phyloP scores from a whole-genome alignment of 768 basidiomycete genomes.

The Roridomyces roridus region DNA sequence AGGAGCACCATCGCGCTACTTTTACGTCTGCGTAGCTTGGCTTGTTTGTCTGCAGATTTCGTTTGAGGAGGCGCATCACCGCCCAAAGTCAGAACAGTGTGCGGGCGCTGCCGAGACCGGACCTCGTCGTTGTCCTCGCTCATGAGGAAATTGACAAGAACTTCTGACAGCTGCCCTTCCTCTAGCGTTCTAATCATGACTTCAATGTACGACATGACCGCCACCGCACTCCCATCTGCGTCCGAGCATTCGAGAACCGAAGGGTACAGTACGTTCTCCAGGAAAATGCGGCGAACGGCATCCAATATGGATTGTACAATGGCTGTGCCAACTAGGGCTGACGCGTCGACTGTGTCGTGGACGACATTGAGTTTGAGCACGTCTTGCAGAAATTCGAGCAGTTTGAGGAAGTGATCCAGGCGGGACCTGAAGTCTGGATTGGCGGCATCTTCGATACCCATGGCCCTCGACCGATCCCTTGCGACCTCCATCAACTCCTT shows the following conservation, averaged over 20 bases:
- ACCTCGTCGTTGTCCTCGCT: conserved; percentile 84
- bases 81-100: conserved; percentile 53
- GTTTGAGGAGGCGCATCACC: conserved; percentile 41
- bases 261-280: conserved; percentile 93
- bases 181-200: conserved; percentile 81
- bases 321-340: conserved; percentile 74
- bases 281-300: conserved; percentile 83
- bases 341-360: conserved; percentile 59
- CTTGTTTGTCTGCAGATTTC: conserved; percentile 44
- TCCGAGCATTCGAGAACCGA: conserved; percentile 94
- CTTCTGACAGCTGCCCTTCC: conserved; percentile 68
- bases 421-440: conserved; percentile 78
- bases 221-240: conserved; percentile 92
- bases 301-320: conserved; percentile 86
- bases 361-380: conserved; percentile 73
- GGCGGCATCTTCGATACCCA: conserved; percentile 80
- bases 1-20: conserved; percentile 93
- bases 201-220: conserved; percentile 95
- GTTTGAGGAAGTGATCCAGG: conserved; percentile 87
- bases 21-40: conserved; percentile 66
- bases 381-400: conserved; percentile 92
- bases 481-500: conserved; percentile 54
- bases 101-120: conserved; percentile 45
- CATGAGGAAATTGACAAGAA: conserved; percentile 80
- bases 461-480: conserved; percentile 56